Base-by-base conservation (phyloP, 371 early-diverging fungal species). In the Apophysomyces variabilis region DNA sequence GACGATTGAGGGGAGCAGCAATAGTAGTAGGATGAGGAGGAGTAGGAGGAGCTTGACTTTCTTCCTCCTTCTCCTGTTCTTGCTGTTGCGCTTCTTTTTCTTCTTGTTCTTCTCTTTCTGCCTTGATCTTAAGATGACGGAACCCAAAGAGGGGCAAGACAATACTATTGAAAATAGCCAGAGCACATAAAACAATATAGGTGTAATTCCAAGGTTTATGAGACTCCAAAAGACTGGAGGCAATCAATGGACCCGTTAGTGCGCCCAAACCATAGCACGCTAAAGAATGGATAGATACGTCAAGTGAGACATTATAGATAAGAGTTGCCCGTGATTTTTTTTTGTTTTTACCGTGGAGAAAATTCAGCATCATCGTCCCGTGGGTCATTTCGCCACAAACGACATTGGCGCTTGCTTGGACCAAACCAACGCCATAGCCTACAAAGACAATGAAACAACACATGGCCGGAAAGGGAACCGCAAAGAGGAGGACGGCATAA, bases 211-310 rank as follows among this genome's bases (percentile, higher is more conserved):
- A 72, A 7, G 72, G 60, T 32, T 64, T 57, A 21, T 61, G 32
- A 6, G 45, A 35, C 9, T 38, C 64, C 18, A 64, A 39, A 35
- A 72, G 38, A 7, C 60, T 43, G 26, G 74, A 74, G 1, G 70
- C 67, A 26, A 74, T 62, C 16, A 70, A 43, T 16, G 74, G 74
- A 8, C 74, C 74, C 14, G 70, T 57, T 1, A 70, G 38, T 2
- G 63, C 74, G 16, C 74, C 74, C 0, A 59, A 44, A 38, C 68
- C 74, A 64, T 74, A 74, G 39, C 62, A 70, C 8, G 74, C 74
- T 74, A 44, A 5, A 13, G 57, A 54, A 59, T 18, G 26, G 38
- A 32, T 13, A 6, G 45, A 14, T 57, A 44, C 36, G 46, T 14
- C 32, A 26, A 26, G 3, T 26, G 32, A 26, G 32, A 26, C 32